Evolutionary conservation across 2,329 filamentous ascomycete genomes (phyloP), one percentile per base, ranked within the genome.

Genomic region (Diaporthe vexans): DNA sequence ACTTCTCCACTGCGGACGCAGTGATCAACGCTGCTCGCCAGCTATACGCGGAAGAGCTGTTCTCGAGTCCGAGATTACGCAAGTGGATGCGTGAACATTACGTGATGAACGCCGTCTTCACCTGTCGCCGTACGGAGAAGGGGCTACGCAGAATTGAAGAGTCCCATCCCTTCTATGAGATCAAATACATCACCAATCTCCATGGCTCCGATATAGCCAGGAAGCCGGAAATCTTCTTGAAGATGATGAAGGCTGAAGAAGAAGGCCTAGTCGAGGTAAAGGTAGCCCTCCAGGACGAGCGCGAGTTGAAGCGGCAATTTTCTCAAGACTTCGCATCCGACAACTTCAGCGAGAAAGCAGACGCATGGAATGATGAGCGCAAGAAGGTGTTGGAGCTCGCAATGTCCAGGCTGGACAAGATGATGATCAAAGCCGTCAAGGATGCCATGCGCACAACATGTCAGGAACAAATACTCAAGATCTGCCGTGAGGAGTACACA

Each of bases 201-300:
- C 94, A 94, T 10, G 93, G 98, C 76, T 87, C 88, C 56, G 94
- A 97, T 77, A 90, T 98, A 74, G 93, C 95, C 3, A 91, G 92
- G 70, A 92, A 94, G 71, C 97, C 97, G 1, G 95, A 98, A 77
- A 87, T 98, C 35, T 99, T 97, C 82, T 86, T 99, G 73, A 96
- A 97, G 84, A 99, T 99, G 97, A 91, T 98, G 83, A 97, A 95
- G 82, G 97, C 97, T 1, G 97, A 99, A 82, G 94, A 97, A 79
- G 97, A 99, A 82, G 95, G 96, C 3, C 87, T 99, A 1, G 90
- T 99, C 19, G 94, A 97, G 74, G 94, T 99, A 72, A 92, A 91
- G 78, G 90, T 98, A 24, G 90, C 90, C 19, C 89, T 98, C 82
- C 91, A 94, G 78, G 91, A 93, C 72, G 92, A 94, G 78, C 90